These are phyloP conservation scores for Solanum hybrid DNA, from an alignment of 305 asterid genomes.

Conservation along the genomic window DNA sequence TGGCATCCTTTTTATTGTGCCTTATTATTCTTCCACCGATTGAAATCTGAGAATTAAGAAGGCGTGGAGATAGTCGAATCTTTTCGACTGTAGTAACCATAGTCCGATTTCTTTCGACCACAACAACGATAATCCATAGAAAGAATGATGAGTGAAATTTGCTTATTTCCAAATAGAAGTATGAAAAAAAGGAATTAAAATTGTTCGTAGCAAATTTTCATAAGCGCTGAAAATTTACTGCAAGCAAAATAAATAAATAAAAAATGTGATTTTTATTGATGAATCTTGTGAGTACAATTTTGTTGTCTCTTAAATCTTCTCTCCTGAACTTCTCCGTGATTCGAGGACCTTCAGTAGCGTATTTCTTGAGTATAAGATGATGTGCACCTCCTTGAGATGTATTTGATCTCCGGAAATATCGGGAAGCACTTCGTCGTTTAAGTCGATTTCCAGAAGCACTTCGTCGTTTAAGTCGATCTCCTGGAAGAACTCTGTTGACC, in stretches of 20 bases:
- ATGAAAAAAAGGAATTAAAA: too few species aligned
- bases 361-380: neutral
- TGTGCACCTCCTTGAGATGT: neutral
- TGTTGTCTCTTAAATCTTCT: neutral
- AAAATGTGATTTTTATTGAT: too few species aligned
- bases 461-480: neutral
- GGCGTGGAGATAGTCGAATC: neutral
- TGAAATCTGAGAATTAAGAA: neutral
- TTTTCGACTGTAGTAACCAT: neutral
- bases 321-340: neutral
- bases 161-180: too few species aligned
- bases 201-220: neutral
- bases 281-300: neutral
- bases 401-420: neutral
- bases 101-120: neutral
- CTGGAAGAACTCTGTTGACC: too few species aligned
- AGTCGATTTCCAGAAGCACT: neutral
- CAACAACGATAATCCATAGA: neutral
- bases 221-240: neutral
- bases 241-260: too few species aligned
- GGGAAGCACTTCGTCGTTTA: neutral
- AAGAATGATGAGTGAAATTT: neutral
- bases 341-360: neutral
- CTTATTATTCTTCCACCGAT: neutral
- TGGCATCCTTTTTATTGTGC: neutral